A percentile compares a stretch with the other conserved stretches of the same genome.
Conservation (phyloP, 768 basidiomycete species). For the Lactarius sanguifluus region DNA sequence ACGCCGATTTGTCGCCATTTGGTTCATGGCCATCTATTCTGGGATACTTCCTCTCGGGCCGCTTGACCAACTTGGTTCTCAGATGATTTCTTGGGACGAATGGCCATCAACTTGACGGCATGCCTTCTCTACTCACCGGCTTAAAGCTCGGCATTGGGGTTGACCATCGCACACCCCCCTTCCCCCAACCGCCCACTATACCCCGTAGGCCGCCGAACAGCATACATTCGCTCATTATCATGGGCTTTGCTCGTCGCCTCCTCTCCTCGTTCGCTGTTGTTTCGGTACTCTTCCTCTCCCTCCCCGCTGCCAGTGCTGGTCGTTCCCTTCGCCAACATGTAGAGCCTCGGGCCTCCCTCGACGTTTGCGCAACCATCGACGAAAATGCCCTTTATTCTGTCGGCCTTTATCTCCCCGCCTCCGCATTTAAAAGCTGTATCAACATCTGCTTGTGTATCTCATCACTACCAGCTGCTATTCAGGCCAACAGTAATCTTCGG, state of each 20-base stretch:
- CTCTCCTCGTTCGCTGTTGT: conserved; percentile 14
- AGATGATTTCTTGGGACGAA: not conserved
- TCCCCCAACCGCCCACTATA: not conserved
- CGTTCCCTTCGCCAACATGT: conserved; percentile 29
- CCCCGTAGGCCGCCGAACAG: not conserved
- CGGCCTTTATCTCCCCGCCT: conserved; percentile 14
- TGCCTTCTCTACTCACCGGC: not conserved
- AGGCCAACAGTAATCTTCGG: conserved; percentile 16
- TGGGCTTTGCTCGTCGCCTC: conserved; percentile 7
- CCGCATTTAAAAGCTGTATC: conserved; percentile 22
- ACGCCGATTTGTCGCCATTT: not conserved
- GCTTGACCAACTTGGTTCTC: not conserved
- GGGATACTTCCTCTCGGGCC: not conserved
- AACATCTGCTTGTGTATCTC: conserved; percentile 45
- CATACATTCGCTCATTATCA: conserved; percentile 24
- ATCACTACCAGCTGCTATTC: conserved; percentile 26
- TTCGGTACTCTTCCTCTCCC: conserved; percentile 8
- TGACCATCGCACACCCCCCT: no score
- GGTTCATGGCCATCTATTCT: not conserved
- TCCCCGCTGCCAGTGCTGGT: not conserved
- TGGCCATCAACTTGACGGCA: conserved; percentile 2
- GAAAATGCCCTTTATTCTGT: conserved; percentile 9
- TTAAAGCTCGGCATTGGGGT: conserved; percentile 1
- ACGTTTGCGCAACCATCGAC: conserved; percentile 32
- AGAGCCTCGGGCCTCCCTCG: conserved; percentile 26